Evolutionary conservation across 805 yeast species (phyloP), one percentile per base, ranked within the genome.

Genomic region (Yarrowia divulgata): DNA sequence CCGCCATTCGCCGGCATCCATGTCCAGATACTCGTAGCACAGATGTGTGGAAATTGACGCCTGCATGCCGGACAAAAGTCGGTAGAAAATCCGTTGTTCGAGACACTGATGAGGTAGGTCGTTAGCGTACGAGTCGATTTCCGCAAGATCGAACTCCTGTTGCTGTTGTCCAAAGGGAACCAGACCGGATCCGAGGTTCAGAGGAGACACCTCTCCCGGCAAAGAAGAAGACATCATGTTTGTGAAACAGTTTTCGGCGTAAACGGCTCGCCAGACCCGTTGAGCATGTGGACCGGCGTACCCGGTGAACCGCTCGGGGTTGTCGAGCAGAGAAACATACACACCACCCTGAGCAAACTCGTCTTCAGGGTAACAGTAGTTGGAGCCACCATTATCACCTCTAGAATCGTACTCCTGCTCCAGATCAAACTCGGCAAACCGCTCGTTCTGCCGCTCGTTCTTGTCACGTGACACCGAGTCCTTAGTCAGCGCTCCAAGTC

Each of bases 221-320:
- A 67, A 49, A 23, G 63, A 40, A 16, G 69, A 50, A 23, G 29
- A 23, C 29, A 23, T 23, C 57, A 71, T 57, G 40, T 76, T 82
- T 8, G 88, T 87, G 80, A 93, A 93, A 77, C 97, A 93, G 81
- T 93, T 93, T 74, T 95, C 97, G 52, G 87, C 88, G 78, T 95
- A 95, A 37, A 95, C 93, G 72, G 96, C 91, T 49, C 87, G 83
- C 99, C 99, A 95, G 58, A 95, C 91, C 76, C 90, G 92, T 73
- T 89, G 87, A 29, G 97, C 91, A 75, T 95, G 97, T 64, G 88
- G 87, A 39, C 99, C 99, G 40, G 93, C 90, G 76, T 95, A 95
- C 0, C 99, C 99, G 0, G 99, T 96, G 80, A 91, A 95, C 75
- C 98, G 83, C 79, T 95, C 99, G 0, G 97, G 97, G 76, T 96